Evolutionary conservation across 108 stramenopile genomes (phyloP).

Genomic region (Skeletonema potamos): DNA sequence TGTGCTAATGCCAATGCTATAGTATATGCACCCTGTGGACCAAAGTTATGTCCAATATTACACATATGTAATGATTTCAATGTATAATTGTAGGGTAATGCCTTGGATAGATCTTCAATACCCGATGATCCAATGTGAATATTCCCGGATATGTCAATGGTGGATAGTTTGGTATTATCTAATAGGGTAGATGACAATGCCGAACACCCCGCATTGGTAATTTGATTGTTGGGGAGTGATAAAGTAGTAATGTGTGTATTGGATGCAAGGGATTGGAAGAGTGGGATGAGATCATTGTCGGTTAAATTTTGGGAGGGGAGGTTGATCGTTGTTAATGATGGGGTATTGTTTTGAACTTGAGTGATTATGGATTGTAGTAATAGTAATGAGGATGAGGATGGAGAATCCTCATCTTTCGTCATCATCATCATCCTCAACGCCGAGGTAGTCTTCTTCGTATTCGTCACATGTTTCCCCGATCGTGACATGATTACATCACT

Average conservation of each 20-base stretch:
- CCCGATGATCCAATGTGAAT: slow-evolving; percentile 17
- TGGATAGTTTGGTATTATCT: slow-evolving; percentile 10
- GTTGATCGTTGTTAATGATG: slow-evolving; percentile 3
- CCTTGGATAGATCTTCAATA: slow-evolving; percentile 4
- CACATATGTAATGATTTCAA: background rate
- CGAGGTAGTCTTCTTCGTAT: background rate
- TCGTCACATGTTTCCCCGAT: background rate
- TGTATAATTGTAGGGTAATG: slow-evolving; percentile 5
- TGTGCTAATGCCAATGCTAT: background rate
- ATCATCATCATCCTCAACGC: background rate
- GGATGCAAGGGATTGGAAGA: slow-evolving; percentile 9
- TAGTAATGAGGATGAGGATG: background rate
- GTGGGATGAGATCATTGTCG: slow-evolving; percentile 19
- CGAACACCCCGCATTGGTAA: slow-evolving; percentile 19
- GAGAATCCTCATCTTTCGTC: background rate
- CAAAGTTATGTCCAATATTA: background rate
- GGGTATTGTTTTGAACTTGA: background rate
- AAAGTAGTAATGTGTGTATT: slow-evolving; percentile 13
- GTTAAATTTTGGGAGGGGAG: slow-evolving; percentile 10
- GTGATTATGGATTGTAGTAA: background rate
- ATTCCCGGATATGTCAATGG: slow-evolving; percentile 20
- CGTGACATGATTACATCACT: background rate
- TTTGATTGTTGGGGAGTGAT: slow-evolving; percentile 22
- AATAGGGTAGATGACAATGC: slow-evolving; percentile 19
- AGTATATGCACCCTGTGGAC: too few species aligned